Percentiles rank a stretch among this genome's conserved stretches.
Conservation (phyloP, 805 yeast species). For the Candida hispaniensis region DNA sequence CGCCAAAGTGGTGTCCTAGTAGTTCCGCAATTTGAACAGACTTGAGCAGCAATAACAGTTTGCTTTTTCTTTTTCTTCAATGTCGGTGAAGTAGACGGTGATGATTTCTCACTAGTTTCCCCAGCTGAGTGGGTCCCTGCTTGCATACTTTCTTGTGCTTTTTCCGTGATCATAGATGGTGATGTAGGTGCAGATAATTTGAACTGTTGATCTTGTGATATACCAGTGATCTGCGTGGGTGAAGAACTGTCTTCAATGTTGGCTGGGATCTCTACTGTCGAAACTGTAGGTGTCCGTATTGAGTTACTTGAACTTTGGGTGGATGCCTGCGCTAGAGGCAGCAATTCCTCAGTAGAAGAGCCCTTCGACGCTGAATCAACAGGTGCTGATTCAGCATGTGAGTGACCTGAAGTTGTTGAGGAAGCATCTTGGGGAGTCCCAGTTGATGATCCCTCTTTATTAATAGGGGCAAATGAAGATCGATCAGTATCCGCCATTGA, state of each 20-base stretch:
- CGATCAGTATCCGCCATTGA: too few relatives aligned
- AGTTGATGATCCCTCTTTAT: too few relatives aligned
- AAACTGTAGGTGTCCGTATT: too few relatives aligned
- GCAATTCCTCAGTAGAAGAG: too few relatives aligned
- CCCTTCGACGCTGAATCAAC: too few relatives aligned
- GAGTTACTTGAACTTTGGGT: too few relatives aligned
- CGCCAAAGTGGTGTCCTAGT: slow-evolving; percentile 93
- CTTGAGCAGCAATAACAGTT: slow-evolving; percentile 25
- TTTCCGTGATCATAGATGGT: slow-evolving; percentile 1
- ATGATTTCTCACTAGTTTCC: slow-evolving; percentile 1
- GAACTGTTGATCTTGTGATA: not conserved
- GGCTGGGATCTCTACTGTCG: too few relatives aligned
- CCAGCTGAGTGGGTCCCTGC: not conserved
- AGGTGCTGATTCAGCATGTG: too few relatives aligned
- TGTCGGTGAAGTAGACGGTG: slow-evolving; percentile 8
- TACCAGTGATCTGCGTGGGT: slow-evolving; percentile 1
- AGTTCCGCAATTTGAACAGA: slow-evolving; percentile 85
- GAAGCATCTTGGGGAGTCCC: too few relatives aligned
- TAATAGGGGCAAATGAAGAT: too few relatives aligned
- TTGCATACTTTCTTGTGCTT: slow-evolving; percentile 1
- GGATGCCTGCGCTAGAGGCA: too few relatives aligned
- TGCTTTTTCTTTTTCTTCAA: slow-evolving; percentile 7
- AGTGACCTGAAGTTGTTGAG: too few relatives aligned
- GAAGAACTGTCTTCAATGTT: not conserved
- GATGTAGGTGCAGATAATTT: slow-evolving; percentile 3